These are phyloP conservation scores for Cryptococcus sp. DNA, from an alignment of 1,284 basidiomycete genomes.

Conservation along the genomic window DNA sequence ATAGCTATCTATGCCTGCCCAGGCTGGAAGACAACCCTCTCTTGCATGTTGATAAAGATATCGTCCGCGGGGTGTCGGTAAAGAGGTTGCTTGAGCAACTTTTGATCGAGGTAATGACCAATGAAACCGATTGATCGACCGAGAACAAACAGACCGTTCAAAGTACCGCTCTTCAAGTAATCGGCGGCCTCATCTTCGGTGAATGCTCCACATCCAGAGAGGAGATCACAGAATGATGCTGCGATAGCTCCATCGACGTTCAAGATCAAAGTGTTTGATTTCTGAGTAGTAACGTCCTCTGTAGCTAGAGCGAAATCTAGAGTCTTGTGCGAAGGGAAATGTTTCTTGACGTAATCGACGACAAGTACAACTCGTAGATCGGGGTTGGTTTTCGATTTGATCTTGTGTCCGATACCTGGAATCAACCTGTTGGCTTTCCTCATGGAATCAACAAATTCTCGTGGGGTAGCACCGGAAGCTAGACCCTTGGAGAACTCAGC, in stretches of 20 bases:
- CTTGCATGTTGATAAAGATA: conserved; percentile 27
- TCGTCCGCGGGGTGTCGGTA: conserved; percentile 59
- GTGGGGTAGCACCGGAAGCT: conserved; percentile 85
- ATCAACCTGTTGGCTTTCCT: conserved; percentile 94
- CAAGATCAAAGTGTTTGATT: conserved; percentile 92
- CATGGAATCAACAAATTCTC: conserved; percentile 96
- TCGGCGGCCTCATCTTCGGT: conserved; percentile 93
- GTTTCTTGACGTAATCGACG: conserved; percentile 91
- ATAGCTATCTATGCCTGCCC: conserved; percentile 1
- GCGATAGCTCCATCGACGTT: conserved; percentile 98
- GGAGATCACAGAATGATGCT: conserved; percentile 94
- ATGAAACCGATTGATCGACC: conserved; percentile 93
- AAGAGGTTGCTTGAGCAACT: conserved; percentile 82
- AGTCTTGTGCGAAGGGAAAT: conserved; percentile 87
- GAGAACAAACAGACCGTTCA: conserved; percentile 96
- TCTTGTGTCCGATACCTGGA: conserved; percentile 99
- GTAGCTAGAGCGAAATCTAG: conserved; percentile 98
- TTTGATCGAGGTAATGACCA: conserved; percentile 67
- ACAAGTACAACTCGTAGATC: conserved; percentile 96
- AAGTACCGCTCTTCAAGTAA: conserved; percentile 73
- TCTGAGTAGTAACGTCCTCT: conserved; percentile 94
- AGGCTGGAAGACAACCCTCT: conserved; percentile 26
- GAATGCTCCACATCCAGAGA: conserved; percentile 90
- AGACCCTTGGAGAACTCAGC: conserved; percentile 89
- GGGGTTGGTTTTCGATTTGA: conserved; percentile 98